Evolutionary conservation across 108 stramenopile species (phyloP), one percentile per base, ranked within the genome.

Genomic region (Skeletonema tropicum): DNA sequence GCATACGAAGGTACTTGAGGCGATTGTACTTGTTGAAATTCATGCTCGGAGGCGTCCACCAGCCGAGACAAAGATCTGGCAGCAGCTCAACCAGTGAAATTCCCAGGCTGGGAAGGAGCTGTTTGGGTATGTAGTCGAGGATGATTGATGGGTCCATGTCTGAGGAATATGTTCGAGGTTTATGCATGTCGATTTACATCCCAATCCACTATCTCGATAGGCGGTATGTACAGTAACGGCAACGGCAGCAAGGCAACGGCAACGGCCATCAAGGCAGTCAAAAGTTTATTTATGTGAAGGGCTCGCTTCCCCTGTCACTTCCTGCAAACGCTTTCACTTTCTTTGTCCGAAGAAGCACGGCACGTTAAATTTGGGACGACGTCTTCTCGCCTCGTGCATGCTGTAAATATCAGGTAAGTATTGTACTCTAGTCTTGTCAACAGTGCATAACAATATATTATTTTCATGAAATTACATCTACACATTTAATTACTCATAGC

Each of bases 361-460:
- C 67, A 57, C 48, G 42, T 49, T 12, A 49, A 14, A 52, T 59
- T 84, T 13, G 49, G 58, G 25, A 80, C 60, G 29, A 15, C 72
- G 17, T 29, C 14, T 21, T 23, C 15, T 21, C 15, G 45, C n/a
- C n/a, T n/a, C n/a, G n/a, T n/a, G n/a, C n/a, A n/a, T 3, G 19
- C 64, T 52, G 62, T 41, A 38, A 74, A 39, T n/a, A n/a, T n/a
- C n/a, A 33, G 84, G 83, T 77, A 82, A 86, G 57, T 86, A n/a
- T 86, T 60, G 82, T 86, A 86, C 68, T 66, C 83, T 11, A 80
- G 79, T 25, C 82, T 86, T 21, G 60, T 86, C 62, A 80, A 60
- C 59, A 46, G 36, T 62, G 61, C 61, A 62, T 62, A 38, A 62
- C 19, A 62, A 33, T 38, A 36, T 14, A n/a, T n/a, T 8, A 62